Evolutionary conservation across 805 yeast genomes (phyloP), one percentile per base, ranked within the genome.

Genomic region (Saccharomycopsis sp.): DNA sequence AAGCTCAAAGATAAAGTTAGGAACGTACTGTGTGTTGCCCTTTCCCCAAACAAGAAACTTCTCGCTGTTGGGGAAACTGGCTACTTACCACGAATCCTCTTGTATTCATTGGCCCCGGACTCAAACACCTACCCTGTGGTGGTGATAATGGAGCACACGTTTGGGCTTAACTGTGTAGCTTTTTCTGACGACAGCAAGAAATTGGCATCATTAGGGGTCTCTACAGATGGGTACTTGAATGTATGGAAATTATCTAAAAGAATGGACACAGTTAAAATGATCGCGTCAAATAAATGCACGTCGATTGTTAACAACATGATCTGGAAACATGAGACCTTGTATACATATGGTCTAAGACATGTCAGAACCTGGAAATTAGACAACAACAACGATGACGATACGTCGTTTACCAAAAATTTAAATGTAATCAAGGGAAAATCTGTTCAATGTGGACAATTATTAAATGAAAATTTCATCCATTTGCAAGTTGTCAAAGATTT

Each of bases 1-100:
- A 37, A 28, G n/a, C 31, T 37, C 7, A 20, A 24, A 37, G 40
- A 37, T 28, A 19, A 22, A 14, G 29, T 37, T 24, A 63, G 81
- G 45, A 66, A 75, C 0, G 71, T 79, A 29, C 70, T 70, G 38
- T 75, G 84, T 48, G 56, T 81, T n/a, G 74, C 79, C 2, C 60
- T 81, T 4, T 71, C 85, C 0, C 76, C 82, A 0, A 73, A 75
- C 55, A 68, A 65, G 31, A 66, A 60, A 37, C 52, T 75, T 3
- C 57, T 83, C 21, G 87, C 87, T 0, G 75, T 81, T 13, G 90
- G 90, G 2, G 90, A 83, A 55, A 59, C 70, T 0, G 89, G 89
- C 0, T 79, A 78, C 50, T 76, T 71, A 51, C 90, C 90, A 1
- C 64, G 88, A 16, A 68, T 83, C 1, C 59, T 80, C 17, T 53